These are phyloP conservation scores for Coemansia sp. DNA, from an alignment of 192 early-diverging fungal genomes.

Conservation along the genomic window DNA sequence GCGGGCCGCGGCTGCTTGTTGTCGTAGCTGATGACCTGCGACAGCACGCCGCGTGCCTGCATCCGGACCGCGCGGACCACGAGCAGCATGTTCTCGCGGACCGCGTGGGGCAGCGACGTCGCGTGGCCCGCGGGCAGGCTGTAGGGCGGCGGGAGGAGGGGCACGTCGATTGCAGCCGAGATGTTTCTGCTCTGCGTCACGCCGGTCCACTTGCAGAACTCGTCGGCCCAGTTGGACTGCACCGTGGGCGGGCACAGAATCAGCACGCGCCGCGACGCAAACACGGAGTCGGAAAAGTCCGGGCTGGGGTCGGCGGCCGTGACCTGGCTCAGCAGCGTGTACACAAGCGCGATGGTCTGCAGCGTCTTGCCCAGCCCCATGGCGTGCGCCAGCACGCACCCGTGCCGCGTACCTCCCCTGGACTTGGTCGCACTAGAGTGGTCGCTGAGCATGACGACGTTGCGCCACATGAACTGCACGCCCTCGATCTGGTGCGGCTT, in stretches of 20 bases:
- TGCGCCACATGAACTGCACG: slow-evolving; percentile 74
- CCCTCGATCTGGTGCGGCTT: slow-evolving; percentile 76
- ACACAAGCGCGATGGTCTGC: slow-evolving; percentile 69
- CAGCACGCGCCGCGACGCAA: slow-evolving; percentile 56
- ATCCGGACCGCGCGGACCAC: not conserved
- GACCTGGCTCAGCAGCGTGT: slow-evolving; percentile 64
- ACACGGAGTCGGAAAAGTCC: slow-evolving; percentile 52
- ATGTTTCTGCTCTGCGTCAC: slow-evolving; percentile 7
- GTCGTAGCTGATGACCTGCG: slow-evolving; percentile 52
- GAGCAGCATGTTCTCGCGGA: not conserved
- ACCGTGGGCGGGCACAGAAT: slow-evolving; percentile 71
- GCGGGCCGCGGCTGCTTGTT: not conserved
- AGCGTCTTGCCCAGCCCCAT: slow-evolving; percentile 89
- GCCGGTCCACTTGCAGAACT: slow-evolving; percentile 67
- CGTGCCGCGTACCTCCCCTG: slow-evolving; percentile 30
- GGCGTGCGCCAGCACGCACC: slow-evolving; percentile 77
- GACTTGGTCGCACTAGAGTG: not conserved
- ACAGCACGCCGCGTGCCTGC: slow-evolving; percentile 20
- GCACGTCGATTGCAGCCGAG: slow-evolving; percentile 5
- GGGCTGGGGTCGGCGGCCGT: slow-evolving; percentile 19
- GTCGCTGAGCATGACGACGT: slow-evolving; percentile 63
- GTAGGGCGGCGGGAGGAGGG: slow-evolving; percentile 7
- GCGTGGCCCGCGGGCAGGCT: not conserved
- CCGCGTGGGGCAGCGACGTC: not conserved
- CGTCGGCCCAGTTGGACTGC: slow-evolving; percentile 67